Evolutionary conservation across 169 alveolate genomes (phyloP).

Genomic region (Babesia microti): DNA sequence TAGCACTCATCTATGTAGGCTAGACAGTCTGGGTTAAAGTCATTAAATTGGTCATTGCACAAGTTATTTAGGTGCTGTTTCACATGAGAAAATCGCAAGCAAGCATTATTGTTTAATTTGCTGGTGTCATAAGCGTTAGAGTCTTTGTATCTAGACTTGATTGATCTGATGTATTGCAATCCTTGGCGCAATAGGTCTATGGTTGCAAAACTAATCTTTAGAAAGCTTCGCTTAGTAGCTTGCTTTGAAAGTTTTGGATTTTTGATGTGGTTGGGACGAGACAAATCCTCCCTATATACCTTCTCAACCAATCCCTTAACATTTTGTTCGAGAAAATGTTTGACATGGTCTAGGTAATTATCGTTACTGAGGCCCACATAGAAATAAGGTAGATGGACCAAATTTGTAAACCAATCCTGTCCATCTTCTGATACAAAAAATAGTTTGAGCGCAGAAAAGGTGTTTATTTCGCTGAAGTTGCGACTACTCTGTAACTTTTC

Average conservation of each 20-base stretch:
- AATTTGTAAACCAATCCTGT: conserved; percentile 38
- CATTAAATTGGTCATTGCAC: conserved; percentile 4
- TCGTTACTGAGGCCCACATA: conserved; percentile 11
- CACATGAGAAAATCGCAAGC: conserved; percentile 3
- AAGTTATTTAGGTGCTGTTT: conserved; percentile 3
- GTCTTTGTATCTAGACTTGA: conserved; percentile 14
- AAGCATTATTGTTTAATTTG: not conserved
- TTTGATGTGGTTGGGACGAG: conserved; percentile 44
- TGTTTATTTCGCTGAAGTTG: conserved; percentile 1
- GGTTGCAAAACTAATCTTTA: conserved; percentile 37
- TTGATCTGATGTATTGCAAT: conserved; percentile 5
- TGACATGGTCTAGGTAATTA: conserved; percentile 11
- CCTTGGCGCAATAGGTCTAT: conserved; percentile 40
- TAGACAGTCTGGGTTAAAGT: too few relatives aligned
- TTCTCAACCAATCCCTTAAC: conserved; percentile 25
- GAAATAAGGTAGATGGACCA: conserved; percentile 44
- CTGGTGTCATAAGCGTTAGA: conserved; percentile 6
- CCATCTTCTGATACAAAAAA: conserved; percentile 49
- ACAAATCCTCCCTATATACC: conserved; percentile 23
- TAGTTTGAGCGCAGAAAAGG: conserved; percentile 18
- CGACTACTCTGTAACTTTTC: conserved; percentile 8
- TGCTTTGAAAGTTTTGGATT: conserved; percentile 26
- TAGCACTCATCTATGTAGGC: conserved; percentile 77
- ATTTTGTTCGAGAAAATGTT: conserved; percentile 26
- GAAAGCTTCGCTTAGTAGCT: conserved; percentile 25